These are phyloP conservation scores for Pyrenophora graminea DNA, from an alignment of 2,329 filamentous ascomycete species.

Conservation along the genomic window DNA sequence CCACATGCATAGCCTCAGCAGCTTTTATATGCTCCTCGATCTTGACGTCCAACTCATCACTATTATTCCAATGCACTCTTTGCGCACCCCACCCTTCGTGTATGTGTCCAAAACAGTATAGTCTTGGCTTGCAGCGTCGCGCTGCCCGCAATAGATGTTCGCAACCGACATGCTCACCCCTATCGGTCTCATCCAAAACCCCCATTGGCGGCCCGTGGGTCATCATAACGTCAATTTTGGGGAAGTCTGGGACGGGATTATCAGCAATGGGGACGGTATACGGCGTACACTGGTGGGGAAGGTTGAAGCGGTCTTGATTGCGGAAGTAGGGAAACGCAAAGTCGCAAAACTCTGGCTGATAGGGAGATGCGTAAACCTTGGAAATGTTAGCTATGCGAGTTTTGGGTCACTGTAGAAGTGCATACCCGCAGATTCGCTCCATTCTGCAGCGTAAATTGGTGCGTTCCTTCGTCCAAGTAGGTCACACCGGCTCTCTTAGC, in stretches of 20 bases:
- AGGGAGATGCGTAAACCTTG: slow-evolving; percentile 58
- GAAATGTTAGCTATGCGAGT: slow-evolving; percentile 1
- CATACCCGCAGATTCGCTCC: slow-evolving; percentile 54
- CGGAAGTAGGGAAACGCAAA: slow-evolving; percentile 62
- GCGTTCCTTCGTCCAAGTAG: slow-evolving; percentile 61
- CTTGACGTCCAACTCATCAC: slow-evolving; percentile 21
- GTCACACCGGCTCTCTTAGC: slow-evolving; percentile 54
- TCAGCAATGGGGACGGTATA: slow-evolving; percentile 34
- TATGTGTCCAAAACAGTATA: slow-evolving; percentile 69
- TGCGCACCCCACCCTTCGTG: slow-evolving; percentile 56
- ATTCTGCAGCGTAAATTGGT: slow-evolving; percentile 53
- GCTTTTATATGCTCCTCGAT: slow-evolving; percentile 26
- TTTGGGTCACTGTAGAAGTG: no score
- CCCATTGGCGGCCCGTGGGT: slow-evolving; percentile 64
- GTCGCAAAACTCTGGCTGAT: slow-evolving; percentile 59
- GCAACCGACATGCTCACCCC: slow-evolving; percentile 56
- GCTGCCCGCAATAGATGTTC: slow-evolving; percentile 58
- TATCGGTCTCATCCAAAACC: slow-evolving; percentile 53
- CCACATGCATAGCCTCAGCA: slow-evolving; percentile 19
- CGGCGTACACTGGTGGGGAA: slow-evolving; percentile 32
- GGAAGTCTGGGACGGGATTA: slow-evolving; percentile 51
- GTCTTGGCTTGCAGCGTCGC: slow-evolving; percentile 53
- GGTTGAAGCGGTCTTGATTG: slow-evolving; percentile 59
- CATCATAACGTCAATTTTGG: slow-evolving; percentile 60
- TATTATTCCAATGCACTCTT: slow-evolving; percentile 46